Evolutionary conservation across 1,284 basidiomycete genomes (phyloP), one percentile per base, ranked within the genome.

Genomic region (Vanrija sp.): DNA sequence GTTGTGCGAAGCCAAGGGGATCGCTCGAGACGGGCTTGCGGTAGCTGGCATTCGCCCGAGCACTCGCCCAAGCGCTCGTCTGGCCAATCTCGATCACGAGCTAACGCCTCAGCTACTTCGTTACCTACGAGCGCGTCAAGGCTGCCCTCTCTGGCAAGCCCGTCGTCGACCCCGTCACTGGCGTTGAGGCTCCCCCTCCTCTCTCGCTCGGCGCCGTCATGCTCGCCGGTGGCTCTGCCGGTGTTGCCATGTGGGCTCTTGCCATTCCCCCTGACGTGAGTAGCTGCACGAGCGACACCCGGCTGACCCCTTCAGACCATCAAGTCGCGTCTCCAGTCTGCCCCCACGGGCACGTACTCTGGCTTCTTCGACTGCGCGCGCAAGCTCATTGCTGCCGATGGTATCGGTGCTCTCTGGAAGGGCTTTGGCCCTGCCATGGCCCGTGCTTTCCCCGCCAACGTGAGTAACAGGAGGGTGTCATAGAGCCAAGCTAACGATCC

Each of bases 381-480:
- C 50, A 91, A 97, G 78, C 91, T 93, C 5, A 88, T 98, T 61
- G 88, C 89, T n/a, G 82, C 81, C 55, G 94, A 98, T 75, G 96
- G 96, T 45, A 79, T 89, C 22, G 80, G 79, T 38, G 94, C 95
- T 6, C 80, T 99, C 27, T 99, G 94, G 89, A 97, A 89, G 78
- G 96, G 95, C 23, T 91, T 98, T 71, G 94, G 90, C 49, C 96
- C 96, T 22, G 95, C 95, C 18, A 98, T 98, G 92, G 87, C 85
- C 47, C 79, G 92, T 69, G 91, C 78, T 22, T 77, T 79, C 68
- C 78, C 81, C 35, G 81, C 81, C 46, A 82, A 82, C 87, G 31
- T 31, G 31, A 31, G 31, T 31, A 14, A 12, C 24, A 80, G 72
- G 62, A 69, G 71, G 69, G 3, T 1, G 22, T 22, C 4, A 5